Percentiles rank a stretch among this genome's conserved stretches.
Conservation (phyloP, 2,329 filamentous ascomycete genomes). For the Trichoderma cornu-damae region DNA sequence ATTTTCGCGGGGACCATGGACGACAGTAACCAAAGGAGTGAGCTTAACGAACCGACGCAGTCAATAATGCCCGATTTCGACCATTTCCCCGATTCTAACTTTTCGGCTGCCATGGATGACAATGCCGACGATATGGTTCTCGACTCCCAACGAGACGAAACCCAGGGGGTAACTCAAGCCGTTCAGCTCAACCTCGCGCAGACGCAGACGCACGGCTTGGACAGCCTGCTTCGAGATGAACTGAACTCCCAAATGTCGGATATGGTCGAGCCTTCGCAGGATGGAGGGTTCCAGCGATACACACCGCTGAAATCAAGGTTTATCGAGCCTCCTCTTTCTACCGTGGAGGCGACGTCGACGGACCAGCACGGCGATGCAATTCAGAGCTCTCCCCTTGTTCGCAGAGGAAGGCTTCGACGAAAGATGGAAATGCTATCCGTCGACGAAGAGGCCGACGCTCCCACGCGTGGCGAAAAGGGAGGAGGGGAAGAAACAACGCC, state of each 20-base stretch:
- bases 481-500: constrained; percentile 23
- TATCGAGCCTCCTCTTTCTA: constrained; percentile 59
- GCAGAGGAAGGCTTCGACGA: constrained; percentile 51
- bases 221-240: constrained; percentile 48
- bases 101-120: constrained; percentile 56
- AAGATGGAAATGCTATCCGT: constrained; percentile 31
- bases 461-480: constrained; percentile 19
- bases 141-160: constrained; percentile 39
- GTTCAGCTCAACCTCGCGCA: constrained; percentile 56
- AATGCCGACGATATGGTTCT: constrained; percentile 46
- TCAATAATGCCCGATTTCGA: constrained; percentile 55
- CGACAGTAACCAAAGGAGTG: constrained; percentile 46
- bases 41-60: constrained; percentile 33
- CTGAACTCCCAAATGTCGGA: constrained; percentile 60
- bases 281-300: constrained; percentile 67
- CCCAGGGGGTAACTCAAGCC: constrained; percentile 37
- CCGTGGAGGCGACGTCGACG: constrained; percentile 61
- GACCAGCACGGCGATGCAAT: constrained; percentile 37
- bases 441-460: constrained; percentile 22
- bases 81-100: constrained; percentile 54
- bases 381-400: constrained; percentile 55
- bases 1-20: constrained; percentile 90
- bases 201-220: constrained; percentile 55
- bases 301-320: constrained; percentile 68
- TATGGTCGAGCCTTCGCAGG: constrained; percentile 72